Conservation (phyloP, 1,284 basidiomycete genomes). For the Phellinidium pouzarii region DNA sequence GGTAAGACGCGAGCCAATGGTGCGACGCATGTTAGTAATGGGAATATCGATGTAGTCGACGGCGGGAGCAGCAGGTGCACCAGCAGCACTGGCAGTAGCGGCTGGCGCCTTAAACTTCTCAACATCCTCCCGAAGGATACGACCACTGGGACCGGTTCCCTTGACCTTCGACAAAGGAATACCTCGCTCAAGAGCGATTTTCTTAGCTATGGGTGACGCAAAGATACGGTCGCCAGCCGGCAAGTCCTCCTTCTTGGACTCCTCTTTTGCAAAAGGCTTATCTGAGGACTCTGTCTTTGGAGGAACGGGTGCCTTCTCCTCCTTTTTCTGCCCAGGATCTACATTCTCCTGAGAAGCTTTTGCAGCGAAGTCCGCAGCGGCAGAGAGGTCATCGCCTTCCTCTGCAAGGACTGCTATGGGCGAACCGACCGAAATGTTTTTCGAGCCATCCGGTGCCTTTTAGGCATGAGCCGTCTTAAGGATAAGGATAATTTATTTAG, state of each 20-base stretch:
- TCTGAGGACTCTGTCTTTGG: conserved; percentile 38
- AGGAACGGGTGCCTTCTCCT: conserved; percentile 31
- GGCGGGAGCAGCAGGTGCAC: conserved; percentile 34
- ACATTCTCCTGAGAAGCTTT: conserved; percentile 44
- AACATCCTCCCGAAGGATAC: conserved; percentile 91
- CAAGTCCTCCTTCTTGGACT: conserved; percentile 44
- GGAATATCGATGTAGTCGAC: conserved; percentile 87
- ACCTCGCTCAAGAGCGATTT: conserved; percentile 92
- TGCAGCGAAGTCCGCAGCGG: conserved; percentile 71
- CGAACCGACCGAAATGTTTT: conserved; percentile 80
- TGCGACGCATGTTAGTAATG: conserved; percentile 92
- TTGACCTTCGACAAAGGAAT: conserved; percentile 89
- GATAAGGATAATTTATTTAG: conserved; percentile 1
- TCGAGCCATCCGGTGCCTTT: conserved; percentile 77
- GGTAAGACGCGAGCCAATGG: conserved; percentile 84
- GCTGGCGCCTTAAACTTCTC: conserved; percentile 74
- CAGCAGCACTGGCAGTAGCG: conserved; percentile 36
- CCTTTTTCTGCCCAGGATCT: conserved; percentile 30
- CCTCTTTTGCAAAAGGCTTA: conserved; percentile 31
- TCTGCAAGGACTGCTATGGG: conserved; percentile 89
- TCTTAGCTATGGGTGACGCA: conserved; percentile 92
- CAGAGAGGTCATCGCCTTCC: conserved; percentile 89
- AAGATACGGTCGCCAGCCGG: conserved; percentile 79
- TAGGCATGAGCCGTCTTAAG: conserved; percentile 6
- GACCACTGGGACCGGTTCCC: conserved; percentile 90